Evolutionary conservation across 129 eudicot genomes (phyloP).

Genomic region (Mikania micrantha): DNA sequence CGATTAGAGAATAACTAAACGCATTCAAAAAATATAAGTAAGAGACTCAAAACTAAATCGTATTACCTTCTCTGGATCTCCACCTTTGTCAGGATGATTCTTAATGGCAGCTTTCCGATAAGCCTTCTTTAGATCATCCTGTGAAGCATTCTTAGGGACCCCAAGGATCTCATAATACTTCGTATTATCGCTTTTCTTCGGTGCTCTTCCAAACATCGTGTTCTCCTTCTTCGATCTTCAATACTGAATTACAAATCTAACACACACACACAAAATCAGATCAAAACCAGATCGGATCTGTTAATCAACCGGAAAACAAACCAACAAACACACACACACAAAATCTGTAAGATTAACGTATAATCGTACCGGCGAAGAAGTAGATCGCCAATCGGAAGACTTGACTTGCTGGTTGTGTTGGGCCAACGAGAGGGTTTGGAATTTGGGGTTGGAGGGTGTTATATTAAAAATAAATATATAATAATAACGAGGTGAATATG

Average conservation of each 20-base stretch:
- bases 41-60: neutral
- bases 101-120: conserved; percentile 75
- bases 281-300: neutral
- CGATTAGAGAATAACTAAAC: neutral
- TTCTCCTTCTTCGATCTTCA: conserved; percentile 5
- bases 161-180: conserved; percentile 73
- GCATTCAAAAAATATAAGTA: neutral
- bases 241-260: conserved; percentile 6
- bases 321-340: neutral
- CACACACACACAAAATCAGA: neutral
- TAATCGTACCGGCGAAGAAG: conserved; percentile 7
- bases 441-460: neutral
- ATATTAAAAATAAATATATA: too few relatives aligned
- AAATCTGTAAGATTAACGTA: neutral
- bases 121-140: conserved; percentile 76
- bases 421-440: conserved; percentile 9
- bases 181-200: conserved; percentile 69
- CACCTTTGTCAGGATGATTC: conserved; percentile 77
- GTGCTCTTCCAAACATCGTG: conserved; percentile 69
- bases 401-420: neutral
- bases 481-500: neutral
- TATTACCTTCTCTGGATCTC: conserved; percentile 75
- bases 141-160: conserved; percentile 58
- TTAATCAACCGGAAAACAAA: neutral
- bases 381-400: neutral